Percentiles rank a stretch among this genome's conserved stretches.
Conservation (phyloP, 768 basidiomycete genomes). For the Termitomyces sp. region DNA sequence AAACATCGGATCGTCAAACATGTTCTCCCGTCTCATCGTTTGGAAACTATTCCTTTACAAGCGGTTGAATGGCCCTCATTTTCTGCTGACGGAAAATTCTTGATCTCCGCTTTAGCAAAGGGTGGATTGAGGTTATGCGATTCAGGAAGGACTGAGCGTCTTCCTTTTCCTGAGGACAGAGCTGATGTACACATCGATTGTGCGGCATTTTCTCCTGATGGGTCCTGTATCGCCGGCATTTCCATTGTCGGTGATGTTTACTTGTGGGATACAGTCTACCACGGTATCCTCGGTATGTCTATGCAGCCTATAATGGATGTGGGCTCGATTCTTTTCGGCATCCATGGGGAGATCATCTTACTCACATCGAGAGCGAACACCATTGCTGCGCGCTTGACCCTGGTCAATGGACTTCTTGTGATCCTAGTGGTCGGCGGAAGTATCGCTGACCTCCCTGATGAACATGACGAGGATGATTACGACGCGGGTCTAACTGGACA, state of each 20-base stretch:
- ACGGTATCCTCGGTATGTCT: neutral
- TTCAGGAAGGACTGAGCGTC: neutral
- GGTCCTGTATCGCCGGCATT: neutral
- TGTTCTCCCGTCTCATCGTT: neutral
- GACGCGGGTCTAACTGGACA: neutral
- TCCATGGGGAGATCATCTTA: neutral
- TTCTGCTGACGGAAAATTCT: neutral
- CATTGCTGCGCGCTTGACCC: neutral
- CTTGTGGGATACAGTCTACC: neutral
- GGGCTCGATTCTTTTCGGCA: neutral
- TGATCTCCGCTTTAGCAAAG: neutral
- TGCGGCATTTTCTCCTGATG: neutral
- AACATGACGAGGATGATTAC: neutral
- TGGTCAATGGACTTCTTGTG: neutral
- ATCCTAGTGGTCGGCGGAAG: neutral
- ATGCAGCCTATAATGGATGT: neutral
- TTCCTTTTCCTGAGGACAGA: neutral
- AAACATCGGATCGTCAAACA: neutral
- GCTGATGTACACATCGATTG: neutral
- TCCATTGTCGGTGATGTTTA: neutral
- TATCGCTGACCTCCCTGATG: neutral
- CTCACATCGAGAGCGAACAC: neutral
- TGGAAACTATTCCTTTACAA: neutral
- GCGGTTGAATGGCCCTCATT: neutral
- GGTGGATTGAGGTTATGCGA: neutral